Evolutionary conservation across 75 land plant genomes (phyloP), one percentile per base, ranked within the genome.

Genomic region (Ceratopteris richardii): DNA sequence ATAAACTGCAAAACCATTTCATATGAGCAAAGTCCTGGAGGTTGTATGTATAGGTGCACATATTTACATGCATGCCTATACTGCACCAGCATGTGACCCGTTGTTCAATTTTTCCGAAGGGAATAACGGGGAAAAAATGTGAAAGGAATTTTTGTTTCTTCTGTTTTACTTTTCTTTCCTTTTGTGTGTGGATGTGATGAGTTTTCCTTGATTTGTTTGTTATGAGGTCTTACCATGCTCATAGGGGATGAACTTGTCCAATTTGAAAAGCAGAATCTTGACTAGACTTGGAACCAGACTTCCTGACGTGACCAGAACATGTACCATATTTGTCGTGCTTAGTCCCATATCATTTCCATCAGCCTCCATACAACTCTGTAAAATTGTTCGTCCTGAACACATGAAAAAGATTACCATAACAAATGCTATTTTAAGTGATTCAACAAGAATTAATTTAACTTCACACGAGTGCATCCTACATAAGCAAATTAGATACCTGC

Each of bases 291-390:
- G 96, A 47, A 90, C 54, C 54, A 90, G 44, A 0, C 91, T 72
- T 20, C 96, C 86, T 33, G 90, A 86, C 29, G 90, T 90, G 47
- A 90, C 96, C 46, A 90, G 73, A 37, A 86, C 71, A 74, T 83
- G 80, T 29, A 82, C 60, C 60, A 71, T 61, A 57, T 67, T 51
- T 23, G 17, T 14, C 46, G 61, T 44, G 46, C 66, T n/a, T 44
- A 48, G 48, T 22, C 29, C 61, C 50, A 54, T 44, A 28, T 24
- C 30, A 14, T 46, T 7, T 11, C 68, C 62, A 50, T 58, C 50
- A 3, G 28, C 44, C 33, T 63, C 16, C 56, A 41, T 64, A 41
- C 54, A 71, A 30, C 74, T 51, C 78, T 81, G 66, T 68, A 88
- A 58, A 48, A 79, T 68, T 19, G 70, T 30, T 58, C 76, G 59